Evolutionary conservation across 345 rosid species (phyloP).

Genomic region (Heritiera fomes): DNA sequence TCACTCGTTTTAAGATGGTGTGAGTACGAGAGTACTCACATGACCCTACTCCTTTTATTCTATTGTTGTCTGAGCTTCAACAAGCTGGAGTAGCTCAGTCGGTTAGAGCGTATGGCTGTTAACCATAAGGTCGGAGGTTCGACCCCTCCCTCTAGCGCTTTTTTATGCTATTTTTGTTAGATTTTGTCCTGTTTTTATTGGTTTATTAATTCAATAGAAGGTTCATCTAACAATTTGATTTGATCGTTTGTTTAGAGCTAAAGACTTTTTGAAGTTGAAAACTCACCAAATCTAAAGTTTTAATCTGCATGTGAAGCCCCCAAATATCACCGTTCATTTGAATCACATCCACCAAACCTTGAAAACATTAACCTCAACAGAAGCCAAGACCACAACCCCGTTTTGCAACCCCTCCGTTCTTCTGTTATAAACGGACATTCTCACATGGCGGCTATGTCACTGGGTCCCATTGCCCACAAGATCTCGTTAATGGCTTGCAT

Average conservation of each 20-base stretch:
- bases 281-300: neutral
- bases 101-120: slow-evolving; percentile 86
- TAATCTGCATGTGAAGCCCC: neutral
- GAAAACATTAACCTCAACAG: slow-evolving; percentile 8
- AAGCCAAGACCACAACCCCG: neutral
- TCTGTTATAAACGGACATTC: slow-evolving; percentile 34
- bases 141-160: slow-evolving; percentile 54
- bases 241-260: slow-evolving; percentile 4
- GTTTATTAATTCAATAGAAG: neutral
- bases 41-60: too few relatives aligned
- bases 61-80: too few relatives aligned
- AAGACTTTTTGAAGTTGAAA: slow-evolving; percentile 5
- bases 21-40: too few relatives aligned
- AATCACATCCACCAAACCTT: neutral
- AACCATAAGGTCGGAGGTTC: slow-evolving; percentile 51
- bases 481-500: slow-evolving; percentile 26
- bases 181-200: neutral
- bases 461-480: slow-evolving; percentile 31
- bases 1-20: too few relatives aligned
- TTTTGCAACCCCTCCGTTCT: slow-evolving; percentile 25
- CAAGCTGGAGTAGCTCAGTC: slow-evolving; percentile 68
- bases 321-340: neutral
- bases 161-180: neutral
- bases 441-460: slow-evolving; percentile 22
- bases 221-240: slow-evolving; percentile 1